Base-by-base conservation (phyloP, 1,139 yeast species). In the Yamadazyma dushanensis region DNA sequence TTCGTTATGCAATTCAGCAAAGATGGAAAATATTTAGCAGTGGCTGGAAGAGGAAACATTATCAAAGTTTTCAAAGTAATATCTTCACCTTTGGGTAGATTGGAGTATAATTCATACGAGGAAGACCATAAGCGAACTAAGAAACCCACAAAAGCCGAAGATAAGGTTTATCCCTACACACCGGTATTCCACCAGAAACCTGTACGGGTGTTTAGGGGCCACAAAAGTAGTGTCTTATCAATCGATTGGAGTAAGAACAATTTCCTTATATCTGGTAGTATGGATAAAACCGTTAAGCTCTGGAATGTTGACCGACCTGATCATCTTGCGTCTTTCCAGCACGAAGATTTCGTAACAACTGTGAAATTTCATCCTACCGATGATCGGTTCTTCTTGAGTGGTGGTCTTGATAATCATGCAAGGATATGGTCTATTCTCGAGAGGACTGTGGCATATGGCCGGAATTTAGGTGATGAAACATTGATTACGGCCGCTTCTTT, bases 231-330 rank as follows among this genome's bases (percentile, higher is more conserved):
- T 43, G 72, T 90, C 17, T 60, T 88, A 23, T 78, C 86, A 8
- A 55, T 90, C 28, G 87, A 87, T 50, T 90, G 97, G 97, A 83
- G 95, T 38, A 84, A 83, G 47, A 89, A 89, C 59, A 83, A 83
- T 52, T 90, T 90, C 46, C 57, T 90, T 21, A 56, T 89, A 1
- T 73, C 95, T 1, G 83, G 95, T 3, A 83, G 95, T 6, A 86
- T 86, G 85, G 97, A 90, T 59, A 76, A 78, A 46, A 83, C 95
- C 0, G 95, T 81, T 1, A 75, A 78, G 42, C 62, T 90, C 32
- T 90, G 97, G 97, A 95, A 90, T 56, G 74, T 83, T 9, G 87
- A 85, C 30, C 67, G 90, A 32, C 62, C 62, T 2, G 72, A 68
- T 13, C 79, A 88, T 38, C 63, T 90, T 22, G 76, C 83, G 36